These are phyloP conservation scores for Nicotiana sylvestris DNA, from an alignment of 257 asterid genomes.

Conservation along the genomic window DNA sequence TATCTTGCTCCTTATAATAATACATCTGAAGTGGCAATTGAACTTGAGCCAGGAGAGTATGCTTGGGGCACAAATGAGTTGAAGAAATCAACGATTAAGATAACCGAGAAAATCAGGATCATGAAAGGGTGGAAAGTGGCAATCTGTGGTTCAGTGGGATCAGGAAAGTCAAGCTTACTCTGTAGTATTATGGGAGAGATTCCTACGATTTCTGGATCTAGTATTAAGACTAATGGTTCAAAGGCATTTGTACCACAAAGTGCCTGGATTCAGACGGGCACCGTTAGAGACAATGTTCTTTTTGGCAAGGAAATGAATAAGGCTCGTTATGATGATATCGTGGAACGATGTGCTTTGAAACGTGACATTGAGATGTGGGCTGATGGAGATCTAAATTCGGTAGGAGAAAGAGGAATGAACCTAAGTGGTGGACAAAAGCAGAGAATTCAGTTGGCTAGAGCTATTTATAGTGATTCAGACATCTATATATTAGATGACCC, in stretches of 20 bases:
- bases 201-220: conserved; percentile 57
- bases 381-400: conserved; percentile 57
- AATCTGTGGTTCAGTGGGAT: conserved; percentile 77
- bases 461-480: conserved; percentile 63
- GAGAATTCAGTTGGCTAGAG: conserved; percentile 80
- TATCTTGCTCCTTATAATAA: conserved; percentile 13
- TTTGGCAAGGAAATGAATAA: conserved; percentile 70
- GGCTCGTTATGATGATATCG: conserved; percentile 49
- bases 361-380: conserved; percentile 61
- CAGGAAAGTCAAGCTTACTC: conserved; percentile 78
- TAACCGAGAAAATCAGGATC: conserved; percentile 37
- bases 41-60: conserved; percentile 63
- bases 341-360: conserved; percentile 70
- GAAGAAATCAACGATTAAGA: conserved; percentile 45
- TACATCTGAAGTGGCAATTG: conserved; percentile 44
- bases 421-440: conserved; percentile 88
- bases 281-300: conserved; percentile 61
- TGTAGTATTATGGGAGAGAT: conserved; percentile 70
- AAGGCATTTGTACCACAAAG: conserved; percentile 83
- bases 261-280: conserved; percentile 93
- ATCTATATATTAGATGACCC: conserved; percentile 75
- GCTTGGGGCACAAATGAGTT: conserved; percentile 50
- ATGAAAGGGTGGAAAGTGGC: conserved; percentile 69
- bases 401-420: conserved; percentile 75
- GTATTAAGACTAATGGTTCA: conserved; percentile 50